These are phyloP conservation scores for Dissophora globulifera DNA, from an alignment of 192 early-diverging fungal species.

Conservation along the genomic window DNA sequence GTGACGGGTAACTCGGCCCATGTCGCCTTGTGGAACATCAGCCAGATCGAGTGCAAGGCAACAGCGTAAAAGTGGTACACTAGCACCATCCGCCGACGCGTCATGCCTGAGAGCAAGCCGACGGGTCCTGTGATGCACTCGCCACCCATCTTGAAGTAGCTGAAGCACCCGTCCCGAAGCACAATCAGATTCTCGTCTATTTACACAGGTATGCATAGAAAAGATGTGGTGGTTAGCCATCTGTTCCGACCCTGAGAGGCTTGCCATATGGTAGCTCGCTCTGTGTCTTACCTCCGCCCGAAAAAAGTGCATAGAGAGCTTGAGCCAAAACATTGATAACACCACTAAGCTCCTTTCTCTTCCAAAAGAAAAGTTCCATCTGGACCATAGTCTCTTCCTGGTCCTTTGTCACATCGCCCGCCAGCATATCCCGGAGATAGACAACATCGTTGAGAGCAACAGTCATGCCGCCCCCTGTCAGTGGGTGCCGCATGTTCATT, in stretches of 20 bases:
- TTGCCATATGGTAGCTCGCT: background rate
- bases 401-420: slow-evolving; percentile 54
- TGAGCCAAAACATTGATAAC: slow-evolving; percentile 93
- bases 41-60: slow-evolving; percentile 74
- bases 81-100: slow-evolving; percentile 78
- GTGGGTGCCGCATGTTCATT: slow-evolving; percentile 94
- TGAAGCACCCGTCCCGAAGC: slow-evolving; percentile 88
- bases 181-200: slow-evolving; percentile 75
- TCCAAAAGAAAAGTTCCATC: slow-evolving; percentile 80
- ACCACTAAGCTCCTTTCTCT: slow-evolving; percentile 72
- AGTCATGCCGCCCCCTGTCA: slow-evolving; percentile 98
- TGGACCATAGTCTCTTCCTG: slow-evolving; percentile 62
- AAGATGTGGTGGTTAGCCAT: too few relatives aligned
- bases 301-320: slow-evolving; percentile 92
- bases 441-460: slow-evolving; percentile 94
- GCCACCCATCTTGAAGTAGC: slow-evolving; percentile 88
- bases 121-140: slow-evolving; percentile 83
- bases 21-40: slow-evolving; percentile 60
- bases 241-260: too few relatives aligned
- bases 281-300: slow-evolving; percentile 67
- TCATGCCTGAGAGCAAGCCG: slow-evolving; percentile 86
- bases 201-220: too few relatives aligned
- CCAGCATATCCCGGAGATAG: slow-evolving; percentile 71
- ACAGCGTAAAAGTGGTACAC: slow-evolving; percentile 94
- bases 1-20: slow-evolving; percentile 58